Percentiles rank a stretch among this genome's conserved stretches.
Conservation (phyloP, 164 flowering plant species). For the Umbellularia californica region DNA sequence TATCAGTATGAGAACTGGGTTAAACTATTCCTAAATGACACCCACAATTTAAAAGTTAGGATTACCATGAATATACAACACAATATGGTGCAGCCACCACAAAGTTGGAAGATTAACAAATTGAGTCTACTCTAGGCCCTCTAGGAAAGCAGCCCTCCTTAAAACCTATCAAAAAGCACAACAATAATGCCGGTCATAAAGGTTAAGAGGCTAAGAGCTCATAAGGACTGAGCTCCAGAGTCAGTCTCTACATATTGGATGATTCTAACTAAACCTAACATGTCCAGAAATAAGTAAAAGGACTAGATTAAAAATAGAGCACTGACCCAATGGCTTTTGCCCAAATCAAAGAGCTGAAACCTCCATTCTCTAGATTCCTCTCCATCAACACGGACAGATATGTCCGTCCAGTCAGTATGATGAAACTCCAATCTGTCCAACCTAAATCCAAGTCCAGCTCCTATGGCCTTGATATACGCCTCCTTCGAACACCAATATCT, state of each 20-base stretch:
- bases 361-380: slow-evolving; percentile 45
- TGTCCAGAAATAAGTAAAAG: not conserved
- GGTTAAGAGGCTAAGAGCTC: not conserved
- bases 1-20: not conserved
- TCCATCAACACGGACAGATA: slow-evolving; percentile 46
- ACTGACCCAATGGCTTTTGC: slow-evolving; percentile 48
- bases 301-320: not conserved
- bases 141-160: not conserved
- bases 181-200: not conserved
- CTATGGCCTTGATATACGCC: slow-evolving; percentile 79
- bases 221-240: not conserved
- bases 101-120: not conserved
- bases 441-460: slow-evolving; percentile 51
- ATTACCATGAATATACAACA: not conserved
- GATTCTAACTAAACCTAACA: not conserved
- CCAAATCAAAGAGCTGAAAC: slow-evolving; percentile 61
- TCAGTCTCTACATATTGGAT: not conserved
- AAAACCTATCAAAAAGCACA: not conserved
- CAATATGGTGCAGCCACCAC: not conserved
- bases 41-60: not conserved
- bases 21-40: not conserved
- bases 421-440: slow-evolving; percentile 64
- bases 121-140: not conserved
- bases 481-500: slow-evolving; percentile 94
- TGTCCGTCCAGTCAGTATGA: slow-evolving; percentile 57